A percentile compares a stretch with the other conserved stretches of the same genome.
phyloP scores from a whole-genome alignment of 192 early-diverging fungal genomes.

The Coemansia asiatica region DNA sequence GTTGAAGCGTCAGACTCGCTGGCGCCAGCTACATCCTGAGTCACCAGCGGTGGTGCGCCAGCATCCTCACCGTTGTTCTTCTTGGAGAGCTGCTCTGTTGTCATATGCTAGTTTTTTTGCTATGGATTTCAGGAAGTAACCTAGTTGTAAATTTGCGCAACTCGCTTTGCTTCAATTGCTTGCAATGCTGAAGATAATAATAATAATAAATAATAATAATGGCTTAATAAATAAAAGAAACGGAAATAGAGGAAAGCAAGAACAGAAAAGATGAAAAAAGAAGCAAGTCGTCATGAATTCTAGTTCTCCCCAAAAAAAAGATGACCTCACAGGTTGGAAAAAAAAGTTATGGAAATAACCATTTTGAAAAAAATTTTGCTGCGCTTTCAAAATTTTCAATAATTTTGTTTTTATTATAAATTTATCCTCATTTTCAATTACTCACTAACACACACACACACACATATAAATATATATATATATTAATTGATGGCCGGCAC shows the following conservation, averaged over 20 bases:
- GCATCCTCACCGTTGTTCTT: neutral
- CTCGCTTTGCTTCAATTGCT: neutral
- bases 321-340: no score
- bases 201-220: neutral
- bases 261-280: neutral
- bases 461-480: no score
- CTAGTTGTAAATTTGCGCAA: neutral
- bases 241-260: neutral
- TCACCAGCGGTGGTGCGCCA: no score
- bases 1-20: neutral
- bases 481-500: slow-evolving; percentile 14
- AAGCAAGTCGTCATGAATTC: no score
- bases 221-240: neutral
- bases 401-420: no score
- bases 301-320: no score
- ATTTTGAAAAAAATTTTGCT: no score
- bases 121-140: neutral
- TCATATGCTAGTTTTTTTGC: neutral
- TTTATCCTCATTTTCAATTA: slow-evolving; percentile 2
- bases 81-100: neutral
- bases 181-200: neutral
- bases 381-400: no score
- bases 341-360: no score
- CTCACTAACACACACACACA: no score
- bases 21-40: no score